A percentile compares a stretch with the other conserved stretches of the same genome.
phyloP scores from a whole-genome alignment of 305 asterid genomes.

The Solanum hybrid region DNA sequence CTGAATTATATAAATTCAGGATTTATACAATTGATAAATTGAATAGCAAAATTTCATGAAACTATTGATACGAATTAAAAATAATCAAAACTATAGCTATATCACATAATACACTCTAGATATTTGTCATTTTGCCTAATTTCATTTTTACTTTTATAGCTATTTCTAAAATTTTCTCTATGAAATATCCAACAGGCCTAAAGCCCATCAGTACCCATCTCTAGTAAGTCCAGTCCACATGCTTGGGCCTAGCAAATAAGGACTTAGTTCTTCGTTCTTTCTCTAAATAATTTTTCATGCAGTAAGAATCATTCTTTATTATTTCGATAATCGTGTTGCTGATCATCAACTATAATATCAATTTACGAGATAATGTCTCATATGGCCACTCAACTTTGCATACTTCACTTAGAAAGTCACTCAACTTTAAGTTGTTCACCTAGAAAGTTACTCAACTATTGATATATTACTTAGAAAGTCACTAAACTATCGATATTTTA shows the following conservation, averaged over 20 bases:
- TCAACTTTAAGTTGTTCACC: too few species aligned
- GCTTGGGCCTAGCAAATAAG: neutral
- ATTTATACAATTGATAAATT: neutral
- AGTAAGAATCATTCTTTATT: neutral
- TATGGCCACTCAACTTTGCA: too few species aligned
- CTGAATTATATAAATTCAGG: rapidly evolving
- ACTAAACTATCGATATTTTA: too few species aligned
- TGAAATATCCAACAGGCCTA: neutral
- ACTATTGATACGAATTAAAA: rapidly evolving
- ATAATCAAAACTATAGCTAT: too few species aligned
- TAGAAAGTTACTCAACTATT: too few species aligned
- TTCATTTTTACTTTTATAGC: neutral
- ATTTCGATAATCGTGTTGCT: neutral
- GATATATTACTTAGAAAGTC: too few species aligned
- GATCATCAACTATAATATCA: neutral
- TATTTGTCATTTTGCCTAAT: neutral
- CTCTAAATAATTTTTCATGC: neutral
- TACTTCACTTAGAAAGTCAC: too few species aligned
- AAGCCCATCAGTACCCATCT: neutral
- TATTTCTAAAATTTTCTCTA: neutral
- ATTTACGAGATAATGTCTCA: neutral
- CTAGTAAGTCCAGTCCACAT: neutral
- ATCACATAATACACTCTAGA: too few species aligned
- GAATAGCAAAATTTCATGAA: too few species aligned
- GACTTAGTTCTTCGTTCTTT: neutral